Conservation (phyloP, 108 stramenopile genomes). For the Asterionellopsis glacialis region DNA sequence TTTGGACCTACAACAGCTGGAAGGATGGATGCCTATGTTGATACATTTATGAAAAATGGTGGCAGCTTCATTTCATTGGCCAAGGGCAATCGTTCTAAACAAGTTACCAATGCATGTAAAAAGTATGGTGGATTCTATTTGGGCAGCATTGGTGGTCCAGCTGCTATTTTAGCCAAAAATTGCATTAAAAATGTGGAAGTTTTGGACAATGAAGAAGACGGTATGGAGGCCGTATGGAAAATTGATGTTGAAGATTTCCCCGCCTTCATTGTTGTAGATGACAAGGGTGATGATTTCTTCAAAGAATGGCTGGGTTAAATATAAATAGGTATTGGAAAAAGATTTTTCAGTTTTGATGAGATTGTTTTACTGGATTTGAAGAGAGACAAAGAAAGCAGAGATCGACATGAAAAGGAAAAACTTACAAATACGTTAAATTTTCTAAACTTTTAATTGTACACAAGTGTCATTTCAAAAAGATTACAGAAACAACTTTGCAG, state of each 20-base stretch:
- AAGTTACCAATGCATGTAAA: slow-evolving; percentile 93
- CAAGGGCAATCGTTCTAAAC: slow-evolving; percentile 91
- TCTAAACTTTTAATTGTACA: too few species aligned
- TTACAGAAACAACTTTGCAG: too few species aligned
- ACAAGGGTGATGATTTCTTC: slow-evolving; percentile 96
- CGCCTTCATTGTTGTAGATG: slow-evolving; percentile 96
- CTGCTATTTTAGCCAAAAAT: slow-evolving; percentile 94
- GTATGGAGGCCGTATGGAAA: slow-evolving; percentile 98
- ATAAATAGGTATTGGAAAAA: too few species aligned
- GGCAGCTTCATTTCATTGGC: slow-evolving; percentile 91
- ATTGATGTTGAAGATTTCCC: slow-evolving; percentile 96
- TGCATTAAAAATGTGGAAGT: slow-evolving; percentile 95
- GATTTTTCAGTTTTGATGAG: too few species aligned
- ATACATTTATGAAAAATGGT: slow-evolving; percentile 88
- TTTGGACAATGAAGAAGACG: slow-evolving; percentile 94
- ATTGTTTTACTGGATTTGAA: too few species aligned
- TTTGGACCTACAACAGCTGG: slow-evolving; percentile 98
- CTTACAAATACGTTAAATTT: too few species aligned
- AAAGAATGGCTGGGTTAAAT: slow-evolving; percentile 87
- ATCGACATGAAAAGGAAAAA: too few species aligned
- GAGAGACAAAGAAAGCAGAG: too few species aligned
- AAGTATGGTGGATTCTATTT: slow-evolving; percentile 95
- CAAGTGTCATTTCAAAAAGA: too few species aligned
- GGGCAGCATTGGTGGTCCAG: slow-evolving; percentile 95
- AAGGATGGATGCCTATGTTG: slow-evolving; percentile 96